Evolutionary conservation across 805 yeast species (phyloP).

Genomic region (Hanseniaspora occidentalis): DNA sequence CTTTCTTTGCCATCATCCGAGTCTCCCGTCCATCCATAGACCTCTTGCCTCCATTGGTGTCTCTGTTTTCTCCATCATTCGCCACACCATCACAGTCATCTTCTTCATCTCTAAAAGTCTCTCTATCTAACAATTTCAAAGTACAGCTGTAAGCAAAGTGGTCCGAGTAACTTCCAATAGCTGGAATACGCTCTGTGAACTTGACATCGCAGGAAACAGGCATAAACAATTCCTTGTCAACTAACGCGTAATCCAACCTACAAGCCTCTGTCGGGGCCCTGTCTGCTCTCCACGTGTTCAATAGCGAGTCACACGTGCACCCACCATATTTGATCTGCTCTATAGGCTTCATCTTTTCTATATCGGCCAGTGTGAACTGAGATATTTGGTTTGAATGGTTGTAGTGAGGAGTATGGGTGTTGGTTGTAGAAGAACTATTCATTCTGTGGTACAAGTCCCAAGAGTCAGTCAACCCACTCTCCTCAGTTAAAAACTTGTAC

Average conservation of each 20-base stretch:
- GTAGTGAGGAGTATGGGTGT: slow-evolving; percentile 5
- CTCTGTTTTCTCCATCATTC: slow-evolving; percentile 2
- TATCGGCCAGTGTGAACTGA: slow-evolving; percentile 17
- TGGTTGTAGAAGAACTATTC: background rate
- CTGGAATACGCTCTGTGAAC: slow-evolving; percentile 58
- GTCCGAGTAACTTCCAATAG: slow-evolving; percentile 73
- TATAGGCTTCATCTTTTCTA: slow-evolving; percentile 36
- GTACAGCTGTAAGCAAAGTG: slow-evolving; percentile 71
- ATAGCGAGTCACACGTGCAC: slow-evolving; percentile 75
- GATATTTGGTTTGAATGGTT: background rate
- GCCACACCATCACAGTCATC: slow-evolving; percentile 1
- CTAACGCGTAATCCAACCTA: slow-evolving; percentile 79
- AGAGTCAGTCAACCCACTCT: slow-evolving; percentile 62
- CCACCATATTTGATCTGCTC: slow-evolving; percentile 67
- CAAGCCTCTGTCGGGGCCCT: slow-evolving; percentile 58
- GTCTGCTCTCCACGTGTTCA: slow-evolving; percentile 72
- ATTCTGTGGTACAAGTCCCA: slow-evolving; percentile 54
- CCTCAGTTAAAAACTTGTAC: slow-evolving; percentile 54
- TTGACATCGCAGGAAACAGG: slow-evolving; percentile 56
- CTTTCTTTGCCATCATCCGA: background rate
- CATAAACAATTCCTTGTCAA: slow-evolving; percentile 40
- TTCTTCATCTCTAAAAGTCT: slow-evolving; percentile 9
- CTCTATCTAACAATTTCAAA: slow-evolving; percentile 26
- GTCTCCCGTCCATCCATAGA: too few species aligned
- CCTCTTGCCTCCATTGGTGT: too few species aligned